A percentile compares a stretch with the other conserved stretches of the same genome.
Conservation (phyloP, 495 filamentous ascomycete species). For the Barbatosphaeria neglecta region DNA sequence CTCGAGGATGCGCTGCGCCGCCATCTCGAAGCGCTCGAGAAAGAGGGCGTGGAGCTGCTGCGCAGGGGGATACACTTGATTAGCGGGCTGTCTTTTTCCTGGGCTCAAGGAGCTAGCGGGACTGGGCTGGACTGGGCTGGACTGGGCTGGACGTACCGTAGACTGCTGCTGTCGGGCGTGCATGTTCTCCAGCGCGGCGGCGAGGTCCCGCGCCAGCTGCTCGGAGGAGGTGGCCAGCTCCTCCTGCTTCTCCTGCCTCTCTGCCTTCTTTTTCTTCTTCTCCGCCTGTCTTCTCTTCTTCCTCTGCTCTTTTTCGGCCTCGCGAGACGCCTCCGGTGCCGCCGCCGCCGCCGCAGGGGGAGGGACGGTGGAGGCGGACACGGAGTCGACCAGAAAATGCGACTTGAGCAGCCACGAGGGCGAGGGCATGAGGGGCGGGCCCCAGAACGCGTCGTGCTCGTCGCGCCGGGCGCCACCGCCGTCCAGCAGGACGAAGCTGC, state of each 20-base stretch:
- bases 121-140: too few species aligned
- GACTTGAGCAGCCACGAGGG: constrained; percentile 2
- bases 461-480: constrained; percentile 2
- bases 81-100: neutral
- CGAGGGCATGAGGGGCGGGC: constrained; percentile 4
- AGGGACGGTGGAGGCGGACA: too few species aligned
- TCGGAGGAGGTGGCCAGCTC: constrained; percentile 28
- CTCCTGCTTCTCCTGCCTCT: constrained; percentile 8
- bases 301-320: constrained; percentile 1
- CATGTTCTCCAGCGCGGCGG: constrained; percentile 22
- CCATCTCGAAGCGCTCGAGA: constrained; percentile 36
- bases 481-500: constrained; percentile 6
- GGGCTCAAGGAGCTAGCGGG: neutral
- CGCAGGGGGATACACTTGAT: constrained; percentile 1
- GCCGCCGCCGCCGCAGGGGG: neutral
- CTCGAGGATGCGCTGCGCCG: constrained; percentile 38
- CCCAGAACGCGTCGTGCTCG: constrained; percentile 9
- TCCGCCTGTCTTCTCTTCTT: neutral
- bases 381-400: neutral
- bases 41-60: constrained; percentile 44
- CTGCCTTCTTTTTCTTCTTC: constrained; percentile 12
- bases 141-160: constrained; percentile 23
- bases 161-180: constrained; percentile 37
- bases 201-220: constrained; percentile 24
- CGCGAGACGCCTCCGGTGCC: neutral